These are phyloP conservation scores for Fomitopsis schrenkii DNA, from an alignment of 1,284 basidiomycete species.

Conservation along the genomic window DNA sequence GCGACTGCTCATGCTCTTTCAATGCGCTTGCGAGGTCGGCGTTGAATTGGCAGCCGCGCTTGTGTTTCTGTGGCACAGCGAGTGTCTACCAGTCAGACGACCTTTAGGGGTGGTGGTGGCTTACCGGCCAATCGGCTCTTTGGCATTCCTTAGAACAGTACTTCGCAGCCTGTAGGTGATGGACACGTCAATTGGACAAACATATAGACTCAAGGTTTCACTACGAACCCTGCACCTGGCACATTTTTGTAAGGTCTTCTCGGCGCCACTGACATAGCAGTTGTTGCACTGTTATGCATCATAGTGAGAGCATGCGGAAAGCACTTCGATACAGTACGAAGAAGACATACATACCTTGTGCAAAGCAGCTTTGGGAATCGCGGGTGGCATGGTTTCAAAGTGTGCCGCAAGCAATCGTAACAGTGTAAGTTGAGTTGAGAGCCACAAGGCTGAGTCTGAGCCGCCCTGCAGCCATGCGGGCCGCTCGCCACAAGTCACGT, in stretches of 20 bases:
- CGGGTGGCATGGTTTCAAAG: not conserved
- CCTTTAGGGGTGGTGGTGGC: not conserved
- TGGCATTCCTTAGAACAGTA: constrained; percentile 30
- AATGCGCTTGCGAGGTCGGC: constrained; percentile 15
- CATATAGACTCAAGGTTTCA: not conserved
- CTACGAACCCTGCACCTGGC: constrained; percentile 19
- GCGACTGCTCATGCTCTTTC: constrained; percentile 15
- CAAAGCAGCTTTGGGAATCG: not conserved
- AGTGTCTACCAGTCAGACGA: not conserved
- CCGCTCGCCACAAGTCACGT: too few species aligned
- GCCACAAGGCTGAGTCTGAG: too few species aligned
- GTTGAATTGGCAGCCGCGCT: constrained; percentile 19
- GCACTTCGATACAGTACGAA: not conserved
- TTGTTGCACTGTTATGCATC: constrained; percentile 15
- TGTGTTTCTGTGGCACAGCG: constrained; percentile 17
- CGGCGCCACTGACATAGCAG: constrained; percentile 16
- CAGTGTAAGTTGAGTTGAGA: too few species aligned
- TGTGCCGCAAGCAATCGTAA: too few species aligned
- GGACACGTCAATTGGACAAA: not conserved
- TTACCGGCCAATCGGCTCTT: constrained; percentile 24
- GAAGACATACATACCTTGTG: not conserved
- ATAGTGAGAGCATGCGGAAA: not conserved
- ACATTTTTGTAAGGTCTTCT: constrained; percentile 20
- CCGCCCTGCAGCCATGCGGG: too few species aligned
- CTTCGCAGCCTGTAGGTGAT: constrained; percentile 18